Evolutionary conservation across 2,329 filamentous ascomycete genomes (phyloP).

Genomic region (Endocalyx cinctus): DNA sequence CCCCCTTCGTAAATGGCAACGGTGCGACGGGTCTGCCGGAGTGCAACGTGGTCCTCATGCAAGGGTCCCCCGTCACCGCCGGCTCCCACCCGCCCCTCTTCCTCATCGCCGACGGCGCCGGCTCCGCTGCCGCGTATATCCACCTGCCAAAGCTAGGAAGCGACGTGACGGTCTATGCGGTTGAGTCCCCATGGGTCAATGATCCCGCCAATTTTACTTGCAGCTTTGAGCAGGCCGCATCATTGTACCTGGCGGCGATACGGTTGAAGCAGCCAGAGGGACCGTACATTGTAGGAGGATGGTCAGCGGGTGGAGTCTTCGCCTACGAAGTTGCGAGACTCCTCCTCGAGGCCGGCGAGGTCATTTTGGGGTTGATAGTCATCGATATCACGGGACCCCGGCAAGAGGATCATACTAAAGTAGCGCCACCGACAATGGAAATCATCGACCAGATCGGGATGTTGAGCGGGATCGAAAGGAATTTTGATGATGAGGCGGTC

Average conservation of each 20-base stretch:
- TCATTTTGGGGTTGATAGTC: slow-evolving; percentile 16
- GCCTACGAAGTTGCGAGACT: slow-evolving; percentile 20
- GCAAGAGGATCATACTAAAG: too few species aligned
- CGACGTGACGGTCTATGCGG: slow-evolving; percentile 18
- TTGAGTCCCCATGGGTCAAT: slow-evolving; percentile 24
- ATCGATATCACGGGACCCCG: slow-evolving; percentile 15
- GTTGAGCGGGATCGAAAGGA: too few species aligned
- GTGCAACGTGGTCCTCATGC: slow-evolving; percentile 20
- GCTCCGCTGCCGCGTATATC: slow-evolving; percentile 21
- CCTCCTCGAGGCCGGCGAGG: slow-evolving; percentile 10
- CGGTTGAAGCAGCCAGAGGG: slow-evolving; percentile 14
- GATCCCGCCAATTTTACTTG: slow-evolving; percentile 13
- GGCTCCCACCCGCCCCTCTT: slow-evolving; percentile 21
- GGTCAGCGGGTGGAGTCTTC: slow-evolving; percentile 17
- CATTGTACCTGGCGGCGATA: slow-evolving; percentile 16
- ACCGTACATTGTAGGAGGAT: slow-evolving; percentile 22
- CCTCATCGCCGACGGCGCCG: slow-evolving; percentile 24
- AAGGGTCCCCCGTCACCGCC: slow-evolving; percentile 14
- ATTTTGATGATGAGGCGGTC: too few species aligned
- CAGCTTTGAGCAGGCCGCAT: slow-evolving; percentile 14
- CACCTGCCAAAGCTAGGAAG: slow-evolving; percentile 19
- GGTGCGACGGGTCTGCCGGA: slow-evolving; percentile 6
- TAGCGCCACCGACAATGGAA: too few species aligned
- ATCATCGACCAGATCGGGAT: too few species aligned
- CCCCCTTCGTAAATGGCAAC: slow-evolving; percentile 5